These are phyloP conservation scores for Kodamaea sp. DNA, from an alignment of 1,139 yeast genomes.

Conservation along the genomic window DNA sequence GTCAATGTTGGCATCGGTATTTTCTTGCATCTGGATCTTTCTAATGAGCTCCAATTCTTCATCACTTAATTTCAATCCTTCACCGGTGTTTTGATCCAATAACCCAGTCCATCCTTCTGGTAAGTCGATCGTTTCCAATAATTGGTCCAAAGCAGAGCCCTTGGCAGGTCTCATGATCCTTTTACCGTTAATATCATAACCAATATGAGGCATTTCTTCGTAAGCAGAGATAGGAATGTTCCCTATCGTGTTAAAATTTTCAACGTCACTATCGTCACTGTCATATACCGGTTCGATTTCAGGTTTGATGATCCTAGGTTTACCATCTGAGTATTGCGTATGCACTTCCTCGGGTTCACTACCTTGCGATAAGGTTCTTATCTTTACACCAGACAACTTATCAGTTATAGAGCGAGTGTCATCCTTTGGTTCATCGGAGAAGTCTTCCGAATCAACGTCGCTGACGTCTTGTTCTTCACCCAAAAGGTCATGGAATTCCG, in stretches of 20 bases:
- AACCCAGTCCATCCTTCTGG: constrained; percentile 99
- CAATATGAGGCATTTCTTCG: constrained; percentile 96
- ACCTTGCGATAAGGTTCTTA: constrained; percentile 45
- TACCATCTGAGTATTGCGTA: constrained; percentile 74
- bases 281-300: constrained; percentile 92
- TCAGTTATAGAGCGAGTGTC: constrained; percentile 52
- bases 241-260: constrained; percentile 84
- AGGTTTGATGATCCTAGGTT: constrained; percentile 70
- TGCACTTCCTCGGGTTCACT: constrained; percentile 33
- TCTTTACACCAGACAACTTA: constrained; percentile 49
- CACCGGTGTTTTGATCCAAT: constrained; percentile 85
- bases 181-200: constrained; percentile 95
- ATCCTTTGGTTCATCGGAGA: constrained; percentile 48
- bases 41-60: constrained; percentile 89
- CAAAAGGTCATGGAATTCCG: constrained; percentile 54
- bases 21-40: constrained; percentile 81
- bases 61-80: constrained; percentile 75
- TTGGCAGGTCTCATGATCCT: constrained; percentile 98
- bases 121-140: constrained; percentile 83
- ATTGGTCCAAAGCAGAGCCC: constrained; percentile 87
- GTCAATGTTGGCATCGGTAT: constrained; percentile 73
- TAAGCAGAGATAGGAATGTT: constrained; percentile 89
- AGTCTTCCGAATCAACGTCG: constrained; percentile 37
- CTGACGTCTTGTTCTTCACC: constrained; percentile 47
- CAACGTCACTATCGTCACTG: constrained; percentile 87